Conservation (phyloP, 805 yeast genomes). For the Wickerhamomyces strasburgensis region DNA sequence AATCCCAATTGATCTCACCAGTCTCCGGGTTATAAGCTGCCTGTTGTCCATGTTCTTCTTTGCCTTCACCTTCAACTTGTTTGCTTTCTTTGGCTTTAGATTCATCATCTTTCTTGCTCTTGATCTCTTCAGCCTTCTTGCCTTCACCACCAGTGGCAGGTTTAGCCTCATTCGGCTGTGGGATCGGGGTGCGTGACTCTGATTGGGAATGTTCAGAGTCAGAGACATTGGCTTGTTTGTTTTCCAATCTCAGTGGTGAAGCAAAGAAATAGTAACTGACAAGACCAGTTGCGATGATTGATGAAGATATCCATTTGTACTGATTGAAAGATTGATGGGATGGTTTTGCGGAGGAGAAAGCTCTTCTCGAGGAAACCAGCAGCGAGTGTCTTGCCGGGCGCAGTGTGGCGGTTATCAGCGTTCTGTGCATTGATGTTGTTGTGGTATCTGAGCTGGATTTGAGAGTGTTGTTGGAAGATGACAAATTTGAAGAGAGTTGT, state of each 20-base stretch:
- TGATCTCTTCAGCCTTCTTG: slow-evolving; percentile 7
- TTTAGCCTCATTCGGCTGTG: too few relatives aligned
- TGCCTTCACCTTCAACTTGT: slow-evolving; percentile 20
- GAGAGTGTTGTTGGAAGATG: too few relatives aligned
- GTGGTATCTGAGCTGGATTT: too few relatives aligned
- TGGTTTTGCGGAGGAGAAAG: slow-evolving; percentile 10
- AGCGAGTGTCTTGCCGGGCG: slow-evolving; percentile 4
- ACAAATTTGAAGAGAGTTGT: too few relatives aligned
- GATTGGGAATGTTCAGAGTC: too few relatives aligned
- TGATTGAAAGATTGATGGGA: not conserved
- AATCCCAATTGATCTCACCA: slow-evolving; percentile 99
- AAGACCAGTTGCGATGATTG: slow-evolving; percentile 15
- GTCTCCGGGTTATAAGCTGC: slow-evolving; percentile 95
- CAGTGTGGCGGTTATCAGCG: not conserved
- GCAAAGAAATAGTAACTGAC: slow-evolving; percentile 13
- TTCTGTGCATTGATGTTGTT: too few relatives aligned
- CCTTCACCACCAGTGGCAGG: too few relatives aligned
- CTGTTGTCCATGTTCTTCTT: slow-evolving; percentile 36
- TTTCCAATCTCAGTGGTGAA: too few relatives aligned
- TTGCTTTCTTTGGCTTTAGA: slow-evolving; percentile 3
- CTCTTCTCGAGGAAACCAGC: slow-evolving; percentile 10
- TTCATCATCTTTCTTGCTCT: slow-evolving; percentile 3
- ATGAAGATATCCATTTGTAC: slow-evolving; percentile 18
- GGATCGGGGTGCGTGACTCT: too few relatives aligned
- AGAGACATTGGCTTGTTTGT: slow-evolving; percentile 18